phyloP scores from a whole-genome alignment of 139 green algal species.

The Chlamydomonas incerta region DNA sequence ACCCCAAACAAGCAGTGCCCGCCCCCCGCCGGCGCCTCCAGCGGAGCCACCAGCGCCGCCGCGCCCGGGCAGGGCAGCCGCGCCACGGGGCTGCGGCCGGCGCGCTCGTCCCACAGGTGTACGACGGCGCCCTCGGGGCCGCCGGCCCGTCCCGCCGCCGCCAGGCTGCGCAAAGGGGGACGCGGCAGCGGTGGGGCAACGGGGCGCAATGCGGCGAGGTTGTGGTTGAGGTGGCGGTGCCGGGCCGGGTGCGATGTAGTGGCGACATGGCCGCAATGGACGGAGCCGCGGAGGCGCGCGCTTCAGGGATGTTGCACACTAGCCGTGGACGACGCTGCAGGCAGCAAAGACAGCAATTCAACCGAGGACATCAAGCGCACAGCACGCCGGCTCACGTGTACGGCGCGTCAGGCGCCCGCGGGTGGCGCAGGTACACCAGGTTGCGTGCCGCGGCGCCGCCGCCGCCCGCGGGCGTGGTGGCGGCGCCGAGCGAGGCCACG shows the following conservation, averaged over 20 bases:
- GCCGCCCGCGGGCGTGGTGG: neutral
- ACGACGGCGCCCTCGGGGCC: slow-evolving; percentile 10
- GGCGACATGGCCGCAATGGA: too few relatives aligned
- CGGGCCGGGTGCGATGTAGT: too few relatives aligned
- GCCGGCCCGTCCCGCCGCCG: neutral
- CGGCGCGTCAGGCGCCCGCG: neutral
- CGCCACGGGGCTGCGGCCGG: slow-evolving; percentile 1
- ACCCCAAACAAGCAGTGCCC: slow-evolving; percentile 14
- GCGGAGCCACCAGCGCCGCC: neutral
- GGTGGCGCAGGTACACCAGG: slow-evolving; percentile 26
- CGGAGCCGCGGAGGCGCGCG: too few relatives aligned
- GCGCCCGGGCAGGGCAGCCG: slow-evolving; percentile 22
- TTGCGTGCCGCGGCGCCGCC: slow-evolving; percentile 2
- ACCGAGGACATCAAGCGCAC: too few relatives aligned
- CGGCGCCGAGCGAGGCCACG: neutral
- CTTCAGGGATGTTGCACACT: too few relatives aligned
- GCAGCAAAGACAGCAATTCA: too few relatives aligned
- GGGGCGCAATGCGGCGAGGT: too few relatives aligned
- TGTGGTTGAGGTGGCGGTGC: too few relatives aligned
- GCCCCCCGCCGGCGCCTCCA: slow-evolving; percentile 8
- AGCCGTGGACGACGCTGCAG: too few relatives aligned
- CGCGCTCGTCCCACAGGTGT: slow-evolving; percentile 35
- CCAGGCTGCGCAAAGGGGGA: too few relatives aligned
- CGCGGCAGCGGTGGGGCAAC: too few relatives aligned
- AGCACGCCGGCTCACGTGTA: too few relatives aligned